These are phyloP conservation scores for Houttuynia cordata DNA, from an alignment of 164 flowering plant genomes.

Conservation along the genomic window DNA sequence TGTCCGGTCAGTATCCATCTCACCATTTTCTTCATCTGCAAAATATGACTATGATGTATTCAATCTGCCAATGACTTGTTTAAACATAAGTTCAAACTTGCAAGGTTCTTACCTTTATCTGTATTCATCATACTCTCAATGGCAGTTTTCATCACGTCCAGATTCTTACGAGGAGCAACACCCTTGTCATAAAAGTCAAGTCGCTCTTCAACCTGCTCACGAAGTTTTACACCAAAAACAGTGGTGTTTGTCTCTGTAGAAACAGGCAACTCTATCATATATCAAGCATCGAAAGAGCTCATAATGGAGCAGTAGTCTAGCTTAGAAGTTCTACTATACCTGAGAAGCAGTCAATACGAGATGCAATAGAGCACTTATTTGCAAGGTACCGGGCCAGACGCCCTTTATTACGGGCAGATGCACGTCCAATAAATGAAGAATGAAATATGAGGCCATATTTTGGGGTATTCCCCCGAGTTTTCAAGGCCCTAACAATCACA, in stretches of 20 bases:
- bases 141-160: slow-evolving; percentile 92
- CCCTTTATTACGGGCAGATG: slow-evolving; percentile 85
- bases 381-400: slow-evolving; percentile 98
- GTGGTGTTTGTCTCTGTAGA: slow-evolving; percentile 46
- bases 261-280: neutral
- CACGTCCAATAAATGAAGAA: slow-evolving; percentile 94
- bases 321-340: slow-evolving; percentile 25
- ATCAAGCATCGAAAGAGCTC: neutral
- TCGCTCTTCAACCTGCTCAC: slow-evolving; percentile 95
- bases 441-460: slow-evolving; percentile 96
- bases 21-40: slow-evolving; percentile 20
- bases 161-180: slow-evolving; percentile 85
- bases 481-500: slow-evolving; percentile 57
- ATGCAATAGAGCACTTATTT: slow-evolving; percentile 96
- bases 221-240: slow-evolving; percentile 81
- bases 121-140: slow-evolving; percentile 33
- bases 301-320: neutral
- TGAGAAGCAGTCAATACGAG: slow-evolving; percentile 87
- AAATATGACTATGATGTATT: neutral
- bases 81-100: neutral
- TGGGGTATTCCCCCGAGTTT: slow-evolving; percentile 93
- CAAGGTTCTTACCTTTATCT: slow-evolving; percentile 20
- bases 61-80: neutral
- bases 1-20: slow-evolving; percentile 21
- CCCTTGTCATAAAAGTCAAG: slow-evolving; percentile 98